phyloP scores from a whole-genome alignment of 2,329 filamentous ascomycete genomes.

The Cercospora sp. region DNA sequence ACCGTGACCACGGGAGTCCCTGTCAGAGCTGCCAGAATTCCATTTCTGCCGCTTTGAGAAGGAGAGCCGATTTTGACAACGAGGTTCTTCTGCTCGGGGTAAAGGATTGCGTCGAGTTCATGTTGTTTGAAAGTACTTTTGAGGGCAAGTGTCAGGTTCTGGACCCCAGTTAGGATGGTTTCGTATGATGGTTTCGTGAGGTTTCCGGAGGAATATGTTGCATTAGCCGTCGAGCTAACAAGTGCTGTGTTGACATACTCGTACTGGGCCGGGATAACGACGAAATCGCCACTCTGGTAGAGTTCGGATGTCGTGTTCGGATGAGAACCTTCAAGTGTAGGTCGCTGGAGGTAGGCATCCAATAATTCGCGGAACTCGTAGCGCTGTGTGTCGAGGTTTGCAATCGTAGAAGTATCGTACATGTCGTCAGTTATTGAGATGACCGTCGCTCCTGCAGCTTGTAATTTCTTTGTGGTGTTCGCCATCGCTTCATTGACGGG shows the following conservation, averaged over 20 bases:
- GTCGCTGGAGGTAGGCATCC: conserved; percentile 56
- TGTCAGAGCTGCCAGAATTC: conserved; percentile 57
- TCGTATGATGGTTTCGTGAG: conserved; percentile 44
- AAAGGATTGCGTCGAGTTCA: conserved; percentile 60
- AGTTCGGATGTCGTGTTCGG: conserved; percentile 53
- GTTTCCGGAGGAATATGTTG: conserved; percentile 3
- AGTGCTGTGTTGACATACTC: conserved; percentile 55
- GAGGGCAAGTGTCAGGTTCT: conserved; percentile 54
- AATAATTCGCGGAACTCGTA: conserved; percentile 61
- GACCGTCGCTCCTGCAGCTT: conserved; percentile 51
- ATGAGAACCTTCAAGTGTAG: conserved; percentile 46
- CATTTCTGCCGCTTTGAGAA: conserved; percentile 62
- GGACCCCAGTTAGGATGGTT: conserved; percentile 51
- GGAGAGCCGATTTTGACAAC: conserved; percentile 60
- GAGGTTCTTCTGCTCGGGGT: conserved; percentile 65
- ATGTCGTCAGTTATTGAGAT: conserved; percentile 52
- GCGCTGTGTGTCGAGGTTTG: conserved; percentile 58
- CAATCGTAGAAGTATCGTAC: conserved; percentile 57
- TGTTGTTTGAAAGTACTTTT: conserved; percentile 53
- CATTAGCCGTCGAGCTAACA: conserved; percentile 54
- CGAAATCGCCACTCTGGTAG: conserved; percentile 54
- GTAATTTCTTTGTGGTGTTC: conserved; percentile 50
- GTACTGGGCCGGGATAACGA: conserved; percentile 63
- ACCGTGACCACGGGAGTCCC: conserved; percentile 57
- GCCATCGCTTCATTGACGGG: conserved; percentile 59